A percentile compares a stretch with the other conserved stretches of the same genome.
Evolutionary conservation across 257 asterid species (phyloP).

Genomic region (Lithospermum erythrorhizon): DNA sequence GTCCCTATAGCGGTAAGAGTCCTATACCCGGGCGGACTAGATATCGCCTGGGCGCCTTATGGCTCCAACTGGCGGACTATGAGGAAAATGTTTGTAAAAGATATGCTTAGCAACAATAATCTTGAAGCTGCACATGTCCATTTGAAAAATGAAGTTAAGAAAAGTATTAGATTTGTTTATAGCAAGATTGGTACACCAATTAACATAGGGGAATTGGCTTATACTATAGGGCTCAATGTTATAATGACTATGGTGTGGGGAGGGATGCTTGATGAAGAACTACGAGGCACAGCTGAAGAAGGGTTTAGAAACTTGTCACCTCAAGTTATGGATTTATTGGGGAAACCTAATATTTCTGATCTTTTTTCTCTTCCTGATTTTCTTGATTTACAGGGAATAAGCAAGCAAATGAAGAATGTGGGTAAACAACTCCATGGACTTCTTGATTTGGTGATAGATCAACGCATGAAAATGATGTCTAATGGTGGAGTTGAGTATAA

Average conservation of each 20-base stretch:
- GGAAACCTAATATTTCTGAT: slow-evolving; percentile 44
- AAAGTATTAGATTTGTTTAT: slow-evolving; percentile 34
- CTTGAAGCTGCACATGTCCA: slow-evolving; percentile 16
- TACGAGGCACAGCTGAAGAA: slow-evolving; percentile 32
- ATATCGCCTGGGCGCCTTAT: slow-evolving; percentile 55
- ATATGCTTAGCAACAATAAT: slow-evolving; percentile 44
- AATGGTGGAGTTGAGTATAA: not conserved
- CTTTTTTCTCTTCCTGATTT: slow-evolving; percentile 4
- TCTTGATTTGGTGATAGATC: slow-evolving; percentile 33
- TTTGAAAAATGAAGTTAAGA: slow-evolving; percentile 14
- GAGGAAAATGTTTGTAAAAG: slow-evolving; percentile 62
- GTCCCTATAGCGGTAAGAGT: slow-evolving; percentile 30
- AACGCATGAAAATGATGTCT: slow-evolving; percentile 4
- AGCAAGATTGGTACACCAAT: not conserved
- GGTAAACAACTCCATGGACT: not conserved
- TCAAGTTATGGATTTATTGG: slow-evolving; percentile 34
- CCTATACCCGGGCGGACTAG: slow-evolving; percentile 50
- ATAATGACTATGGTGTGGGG: not conserved
- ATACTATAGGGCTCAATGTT: not conserved
- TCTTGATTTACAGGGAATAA: not conserved
- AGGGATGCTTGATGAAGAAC: slow-evolving; percentile 28
- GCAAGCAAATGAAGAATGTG: not conserved
- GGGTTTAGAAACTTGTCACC: slow-evolving; percentile 34
- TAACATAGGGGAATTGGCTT: not conserved
- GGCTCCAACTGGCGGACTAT: slow-evolving; percentile 64